Evolutionary conservation across 2,329 filamentous ascomycete genomes (phyloP).

Genomic region (Penicillium sp.): DNA sequence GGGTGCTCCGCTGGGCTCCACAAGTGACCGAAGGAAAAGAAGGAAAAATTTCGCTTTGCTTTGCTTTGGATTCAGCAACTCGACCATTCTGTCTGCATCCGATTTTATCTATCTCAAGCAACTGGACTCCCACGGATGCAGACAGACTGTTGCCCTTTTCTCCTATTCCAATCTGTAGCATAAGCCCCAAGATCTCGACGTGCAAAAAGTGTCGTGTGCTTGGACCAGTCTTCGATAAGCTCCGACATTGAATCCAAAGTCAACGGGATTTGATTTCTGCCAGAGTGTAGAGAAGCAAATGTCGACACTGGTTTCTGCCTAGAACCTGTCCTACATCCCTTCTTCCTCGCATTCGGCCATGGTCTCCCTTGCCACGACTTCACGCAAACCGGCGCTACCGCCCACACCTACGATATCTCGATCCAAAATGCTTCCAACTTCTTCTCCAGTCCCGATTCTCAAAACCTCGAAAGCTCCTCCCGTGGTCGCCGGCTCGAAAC

Average conservation of each 20-base stretch:
- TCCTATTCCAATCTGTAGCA: slow-evolving; percentile 13
- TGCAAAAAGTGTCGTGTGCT: slow-evolving; percentile 26
- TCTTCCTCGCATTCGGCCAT: slow-evolving; percentile 26
- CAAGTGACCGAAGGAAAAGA: slow-evolving; percentile 15
- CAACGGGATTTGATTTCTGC: neutral
- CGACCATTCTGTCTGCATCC: slow-evolving; percentile 20
- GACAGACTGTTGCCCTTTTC: slow-evolving; percentile 19
- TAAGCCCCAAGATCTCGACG: slow-evolving; percentile 7
- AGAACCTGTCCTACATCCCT: slow-evolving; percentile 5
- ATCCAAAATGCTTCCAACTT: slow-evolving; percentile 35
- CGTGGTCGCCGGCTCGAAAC: slow-evolving; percentile 33
- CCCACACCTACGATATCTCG: slow-evolving; percentile 24
- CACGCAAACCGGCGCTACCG: slow-evolving; percentile 29
- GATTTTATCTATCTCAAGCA: slow-evolving; percentile 12
- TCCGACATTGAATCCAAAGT: slow-evolving; percentile 11
- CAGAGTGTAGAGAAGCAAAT: slow-evolving; percentile 22
- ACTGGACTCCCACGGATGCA: slow-evolving; percentile 18
- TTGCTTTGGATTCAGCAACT: slow-evolving; percentile 10
- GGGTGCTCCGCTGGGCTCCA: slow-evolving; percentile 28
- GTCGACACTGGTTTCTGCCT: slow-evolving; percentile 16
- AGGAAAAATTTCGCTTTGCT: slow-evolving; percentile 22
- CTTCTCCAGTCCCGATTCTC: slow-evolving; percentile 38
- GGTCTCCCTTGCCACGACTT: slow-evolving; percentile 36
- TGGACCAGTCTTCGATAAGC: slow-evolving; percentile 16
- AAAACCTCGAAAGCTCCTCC: slow-evolving; percentile 36